Conservation (phyloP, 2,329 filamentous ascomycete genomes). For the Cladophialophora exuberans region DNA sequence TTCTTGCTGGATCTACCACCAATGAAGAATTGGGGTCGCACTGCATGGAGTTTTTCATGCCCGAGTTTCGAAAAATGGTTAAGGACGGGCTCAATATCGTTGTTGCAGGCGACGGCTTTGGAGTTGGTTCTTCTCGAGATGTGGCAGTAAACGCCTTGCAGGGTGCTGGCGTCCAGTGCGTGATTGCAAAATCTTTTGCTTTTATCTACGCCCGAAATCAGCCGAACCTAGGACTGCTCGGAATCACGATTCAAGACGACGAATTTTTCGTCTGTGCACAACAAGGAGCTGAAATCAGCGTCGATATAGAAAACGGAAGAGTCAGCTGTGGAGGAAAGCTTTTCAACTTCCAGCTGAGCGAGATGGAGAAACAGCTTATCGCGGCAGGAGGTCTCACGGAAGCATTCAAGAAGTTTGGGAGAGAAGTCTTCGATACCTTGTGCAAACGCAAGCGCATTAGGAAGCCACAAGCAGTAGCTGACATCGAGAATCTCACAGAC, state of each 20-base stretch:
- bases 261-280: slow-evolving; percentile 42
- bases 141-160: slow-evolving; percentile 46
- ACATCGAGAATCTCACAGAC: too few species aligned
- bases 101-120: slow-evolving; percentile 51
- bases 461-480: too few species aligned
- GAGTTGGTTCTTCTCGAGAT: slow-evolving; percentile 50
- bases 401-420: slow-evolving; percentile 7
- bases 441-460: too few species aligned
- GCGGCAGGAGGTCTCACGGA: slow-evolving; percentile 43
- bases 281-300: slow-evolving; percentile 41
- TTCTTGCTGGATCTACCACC: too few species aligned
- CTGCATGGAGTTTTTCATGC: slow-evolving; percentile 46
- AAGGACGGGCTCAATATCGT: neutral
- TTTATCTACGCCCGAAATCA: slow-evolving; percentile 54
- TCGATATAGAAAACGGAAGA: slow-evolving; percentile 36
- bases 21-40: slow-evolving; percentile 42
- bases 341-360: slow-evolving; percentile 59
- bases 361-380: slow-evolving; percentile 57
- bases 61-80: slow-evolving; percentile 43
- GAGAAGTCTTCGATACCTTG: slow-evolving; percentile 5
- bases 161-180: slow-evolving; percentile 43
- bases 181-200: slow-evolving; percentile 50
- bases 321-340: slow-evolving; percentile 18
- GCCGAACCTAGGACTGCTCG: slow-evolving; percentile 50
- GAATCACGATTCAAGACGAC: slow-evolving; percentile 45